Conservation (phyloP, 2,329 filamentous ascomycete genomes). For the Phaeophleospora eucalypticola region DNA sequence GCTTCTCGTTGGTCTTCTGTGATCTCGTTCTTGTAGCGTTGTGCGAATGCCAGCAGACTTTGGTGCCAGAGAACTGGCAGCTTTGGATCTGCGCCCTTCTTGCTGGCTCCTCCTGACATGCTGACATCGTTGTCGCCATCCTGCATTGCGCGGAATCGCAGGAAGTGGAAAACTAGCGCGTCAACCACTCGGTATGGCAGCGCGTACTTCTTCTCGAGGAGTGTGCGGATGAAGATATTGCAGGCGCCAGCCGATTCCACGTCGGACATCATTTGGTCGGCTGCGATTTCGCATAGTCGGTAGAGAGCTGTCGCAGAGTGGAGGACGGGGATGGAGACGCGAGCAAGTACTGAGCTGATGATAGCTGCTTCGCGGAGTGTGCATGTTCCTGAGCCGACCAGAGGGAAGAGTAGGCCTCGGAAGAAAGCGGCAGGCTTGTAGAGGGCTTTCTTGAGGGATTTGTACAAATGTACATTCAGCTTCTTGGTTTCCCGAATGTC, state of each 20-base stretch:
- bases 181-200: slow-evolving; percentile 93
- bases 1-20: slow-evolving; percentile 93
- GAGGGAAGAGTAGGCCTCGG: slow-evolving; percentile 89
- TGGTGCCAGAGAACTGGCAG: slow-evolving; percentile 96
- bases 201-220: slow-evolving; percentile 96
- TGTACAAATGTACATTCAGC: slow-evolving; percentile 92
- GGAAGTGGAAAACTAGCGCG: slow-evolving; percentile 90
- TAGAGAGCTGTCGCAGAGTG: slow-evolving; percentile 91
- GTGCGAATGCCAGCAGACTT: slow-evolving; percentile 83
- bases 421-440: slow-evolving; percentile 97
- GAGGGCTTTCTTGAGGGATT: slow-evolving; percentile 82
- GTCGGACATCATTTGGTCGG: slow-evolving; percentile 77
- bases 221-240: slow-evolving; percentile 89
- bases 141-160: slow-evolving; percentile 75
- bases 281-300: slow-evolving; percentile 88
- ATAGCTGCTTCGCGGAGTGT: slow-evolving; percentile 90
- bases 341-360: slow-evolving; percentile 76
- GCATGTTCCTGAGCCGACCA: slow-evolving; percentile 80
- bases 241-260: slow-evolving; percentile 86
- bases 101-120: slow-evolving; percentile 45
- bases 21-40: slow-evolving; percentile 92
- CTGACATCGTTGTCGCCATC: slow-evolving; percentile 56
- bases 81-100: slow-evolving; percentile 44
- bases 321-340: slow-evolving; percentile 82
- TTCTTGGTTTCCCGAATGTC: slow-evolving; percentile 94